Percentiles rank a stretch among this genome's conserved stretches.
These are phyloP conservation scores for Trichoderma pleuroti DNA, from an alignment of 2,329 filamentous ascomycete species.

Conservation along the genomic window DNA sequence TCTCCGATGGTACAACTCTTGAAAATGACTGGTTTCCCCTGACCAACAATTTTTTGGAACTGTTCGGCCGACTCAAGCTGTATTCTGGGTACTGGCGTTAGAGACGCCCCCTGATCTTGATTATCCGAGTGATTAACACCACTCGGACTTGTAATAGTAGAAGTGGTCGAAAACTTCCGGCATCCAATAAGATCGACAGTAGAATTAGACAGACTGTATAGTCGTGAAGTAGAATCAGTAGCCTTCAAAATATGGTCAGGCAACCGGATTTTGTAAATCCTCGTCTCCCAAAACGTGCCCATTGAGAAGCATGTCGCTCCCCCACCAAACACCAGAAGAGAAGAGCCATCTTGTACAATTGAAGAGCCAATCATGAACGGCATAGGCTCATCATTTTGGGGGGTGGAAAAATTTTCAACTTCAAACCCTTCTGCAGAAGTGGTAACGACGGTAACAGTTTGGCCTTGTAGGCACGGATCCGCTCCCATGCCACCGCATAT, in stretches of 20 bases:
- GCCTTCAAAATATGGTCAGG: background rate
- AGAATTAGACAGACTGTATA: background rate
- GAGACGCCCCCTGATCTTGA: conserved; percentile 19
- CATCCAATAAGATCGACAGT: conserved; percentile 28
- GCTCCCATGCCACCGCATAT: conserved; percentile 36
- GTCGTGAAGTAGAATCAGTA: background rate
- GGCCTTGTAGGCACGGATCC: conserved; percentile 28
- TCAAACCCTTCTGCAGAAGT: background rate
- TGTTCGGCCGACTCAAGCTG: conserved; percentile 49
- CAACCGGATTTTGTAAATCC: conserved; percentile 44
- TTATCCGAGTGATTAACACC: background rate
- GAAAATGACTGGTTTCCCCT: conserved; percentile 58
- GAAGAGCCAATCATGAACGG: conserved; percentile 72
- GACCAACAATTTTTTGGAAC: conserved; percentile 58
- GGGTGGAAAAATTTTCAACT: background rate
- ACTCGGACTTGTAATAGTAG: conserved; percentile 19
- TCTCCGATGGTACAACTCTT: conserved; percentile 62
- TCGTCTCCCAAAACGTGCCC: conserved; percentile 77
- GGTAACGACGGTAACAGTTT: conserved; percentile 23
- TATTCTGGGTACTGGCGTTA: conserved; percentile 47
- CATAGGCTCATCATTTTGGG: conserved; percentile 1
- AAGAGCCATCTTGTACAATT: conserved; percentile 44
- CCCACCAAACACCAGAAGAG: conserved; percentile 67
- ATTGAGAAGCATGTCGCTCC: conserved; percentile 89
- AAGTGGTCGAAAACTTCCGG: conserved; percentile 22